Evolutionary conservation across 371 early-diverging fungal species (phyloP), one percentile per base, ranked within the genome.

Genomic region (Coemansia sp.): DNA sequence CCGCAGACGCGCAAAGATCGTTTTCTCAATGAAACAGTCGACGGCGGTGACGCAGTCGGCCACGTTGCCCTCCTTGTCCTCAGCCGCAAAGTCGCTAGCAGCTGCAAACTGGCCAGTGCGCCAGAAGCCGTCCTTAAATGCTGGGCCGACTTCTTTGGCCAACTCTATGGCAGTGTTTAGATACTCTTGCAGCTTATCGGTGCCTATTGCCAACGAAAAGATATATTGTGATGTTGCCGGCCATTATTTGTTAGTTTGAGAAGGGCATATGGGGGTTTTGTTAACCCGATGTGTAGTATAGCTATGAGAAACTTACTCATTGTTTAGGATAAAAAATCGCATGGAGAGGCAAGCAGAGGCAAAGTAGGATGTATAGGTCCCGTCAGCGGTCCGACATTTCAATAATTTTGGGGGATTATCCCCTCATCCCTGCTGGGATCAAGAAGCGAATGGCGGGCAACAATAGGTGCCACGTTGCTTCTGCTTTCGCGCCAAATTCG

Each of bases 31-130:
- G 39, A 83, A 84, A 52, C 87, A 82, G 67, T 96, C 97, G 46
- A 88, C 90, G 57, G 83, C 87, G 0, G 94, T 94, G 36, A 94
- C 94, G 53, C 93, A 80, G 67, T 95, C 94, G 12, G 89, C 85
- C 1, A 84, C 83, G 64, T 92, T 91, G 29, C 86, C 84, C 61
- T 85, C 82, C 64, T 83, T 86, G 60, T 88, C 84, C 53, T 90
- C 88, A 2, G 62, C 55, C 3, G 65, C 72, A 47, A 67, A 77
- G 47, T 56, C 61, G 16, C 60, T 32, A 40, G 37, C 52, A 5
- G 51, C 37, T 2, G 62, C 60, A 34, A 77, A 75, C 77, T 42
- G 74, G 32, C 77, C 68, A 9, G 44, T 64, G 50, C 76, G 75
- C 64, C 75, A 58, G 49, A 76, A 76, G 10, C 68, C 76, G 39